Evolutionary conservation across 2,329 filamentous ascomycete species (phyloP), one percentile per base, ranked within the genome.

Genomic region (Chalaropsis ovoidea): DNA sequence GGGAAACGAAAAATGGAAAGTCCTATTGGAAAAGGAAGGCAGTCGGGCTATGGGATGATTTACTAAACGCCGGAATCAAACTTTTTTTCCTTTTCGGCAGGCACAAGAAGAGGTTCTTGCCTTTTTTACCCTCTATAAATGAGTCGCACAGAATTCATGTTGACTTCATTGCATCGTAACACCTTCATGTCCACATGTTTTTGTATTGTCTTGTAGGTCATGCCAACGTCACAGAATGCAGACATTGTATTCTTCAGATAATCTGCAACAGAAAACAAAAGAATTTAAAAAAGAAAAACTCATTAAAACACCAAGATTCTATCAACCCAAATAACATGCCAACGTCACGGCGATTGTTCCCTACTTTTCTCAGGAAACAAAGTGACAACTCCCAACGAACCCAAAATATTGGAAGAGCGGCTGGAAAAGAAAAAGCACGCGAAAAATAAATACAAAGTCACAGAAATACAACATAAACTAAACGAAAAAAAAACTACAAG

Each of bases 281-380:
- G 52, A 35, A 3, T 7, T 35, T 3, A 8, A 39, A 39, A 39
- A 39, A 10, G 35, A 6, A 39, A 39, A 39, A 31, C 3, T 0
- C 27, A 17, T 17, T 62, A 43, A 43, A 43, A 27, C 60, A 62
- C 19, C 5, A 45, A 17, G 19, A 45, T 6, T 13, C 41, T 4
- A 39, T 58, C 24, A 31, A 39, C n/a, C 31, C 27, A 39, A 58
- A 58, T 58, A 58, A 58, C 54, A 58, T 58, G 54, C 54, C 54
- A 58, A 35, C 31, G 52, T 58, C 27, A 35, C 54, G 6, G 27
- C 10, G 2, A 35, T 22, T 4, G 10, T 6, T 58, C 27, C 54
- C 54, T 58, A 6, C 54, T 27, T 11, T 35, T 27, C 22, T 58
- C 27, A 39, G 31, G 54, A 58, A 58, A 58, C 54, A 58, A n/a